Evolutionary conservation across 2,329 filamentous ascomycete genomes (phyloP), one percentile per base, ranked within the genome.

Genomic region (Monilinia vaccinii-corymbosi): DNA sequence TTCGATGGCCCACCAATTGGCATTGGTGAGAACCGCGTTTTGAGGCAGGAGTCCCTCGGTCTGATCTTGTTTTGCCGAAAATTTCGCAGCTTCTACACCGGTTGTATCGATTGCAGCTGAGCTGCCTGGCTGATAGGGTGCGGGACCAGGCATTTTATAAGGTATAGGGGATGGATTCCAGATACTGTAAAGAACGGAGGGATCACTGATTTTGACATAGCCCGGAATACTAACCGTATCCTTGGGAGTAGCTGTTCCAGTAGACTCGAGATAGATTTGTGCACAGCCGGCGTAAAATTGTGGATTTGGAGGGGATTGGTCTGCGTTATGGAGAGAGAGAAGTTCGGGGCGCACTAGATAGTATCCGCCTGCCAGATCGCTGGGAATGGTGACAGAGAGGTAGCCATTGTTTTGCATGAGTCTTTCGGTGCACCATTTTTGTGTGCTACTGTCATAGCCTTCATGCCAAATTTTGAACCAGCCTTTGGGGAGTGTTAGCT

Each of bases 391-490:
- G 61, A 88, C 78, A 5, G 81, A 83, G 14, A 91, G 74, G 23
- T 84, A 75, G 16, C 87, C 87, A 25, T 84, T 77, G 72, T 84
- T 83, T 58, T 74, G 77, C 61, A 86, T 86, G 61, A 91, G 76
- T 62, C 82, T 83, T 69, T 89, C 82, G 3, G 84, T 86, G 73
- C 88, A 90, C 86, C 87, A 91, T 70, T 82, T 75, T 32, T 75
- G 71, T 1, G 76, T 75, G 6, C 70, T 66, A 6, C 74, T 70
- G 66, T 88, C 78, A 73, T 87, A 89, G 49, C 85, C 86, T 56
- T 86, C 79, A 61, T 88, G 81, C 77, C 80, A 89, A 70, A 91
- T 81, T 78, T 91, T 91, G 79, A 91, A 88, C 88, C 88, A 92
- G 44, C 25, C 57, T 59, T 52, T 28, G 8, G 28, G 23, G 23